Percentiles rank a stretch among this genome's conserved stretches.
Evolutionary conservation across 2,329 filamentous ascomycete species (phyloP).

Genomic region (Didymella segeticola): DNA sequence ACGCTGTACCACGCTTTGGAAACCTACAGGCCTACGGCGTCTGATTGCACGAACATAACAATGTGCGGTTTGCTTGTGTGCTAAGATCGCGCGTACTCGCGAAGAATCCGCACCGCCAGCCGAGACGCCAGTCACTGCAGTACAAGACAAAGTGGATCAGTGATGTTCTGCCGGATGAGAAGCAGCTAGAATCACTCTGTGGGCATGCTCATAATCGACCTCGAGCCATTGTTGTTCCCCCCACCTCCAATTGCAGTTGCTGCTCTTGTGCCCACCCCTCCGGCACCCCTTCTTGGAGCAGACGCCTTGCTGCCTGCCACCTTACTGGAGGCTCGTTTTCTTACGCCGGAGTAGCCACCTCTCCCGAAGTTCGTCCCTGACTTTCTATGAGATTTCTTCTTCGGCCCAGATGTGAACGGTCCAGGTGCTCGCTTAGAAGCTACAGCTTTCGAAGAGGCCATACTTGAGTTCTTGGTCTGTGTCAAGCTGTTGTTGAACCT

Average conservation of each 20-base stretch:
- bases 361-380: constrained; percentile 25
- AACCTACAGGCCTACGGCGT: not conserved
- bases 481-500: constrained; percentile 38
- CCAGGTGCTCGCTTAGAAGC: constrained; percentile 25
- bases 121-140: constrained; percentile 5
- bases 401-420: constrained; percentile 21
- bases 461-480: constrained; percentile 27
- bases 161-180: not conserved
- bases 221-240: constrained; percentile 14
- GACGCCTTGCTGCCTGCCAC: constrained; percentile 17
- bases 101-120: not conserved
- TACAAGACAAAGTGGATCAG: not conserved
- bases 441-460: constrained; percentile 16
- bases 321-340: constrained; percentile 26
- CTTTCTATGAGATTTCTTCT: constrained; percentile 28
- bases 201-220: constrained; percentile 39
- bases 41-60: not conserved
- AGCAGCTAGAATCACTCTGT: constrained; percentile 10
- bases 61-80: not conserved
- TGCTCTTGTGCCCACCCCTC: constrained; percentile 7
- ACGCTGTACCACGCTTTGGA: not conserved
- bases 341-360: constrained; percentile 23
- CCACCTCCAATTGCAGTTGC: constrained; percentile 9
- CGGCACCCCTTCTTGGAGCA: constrained; percentile 17
- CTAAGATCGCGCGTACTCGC: not conserved